Evolutionary conservation across 2,329 filamentous ascomycete species (phyloP).

Genomic region (Calonectria hawksworthii): DNA sequence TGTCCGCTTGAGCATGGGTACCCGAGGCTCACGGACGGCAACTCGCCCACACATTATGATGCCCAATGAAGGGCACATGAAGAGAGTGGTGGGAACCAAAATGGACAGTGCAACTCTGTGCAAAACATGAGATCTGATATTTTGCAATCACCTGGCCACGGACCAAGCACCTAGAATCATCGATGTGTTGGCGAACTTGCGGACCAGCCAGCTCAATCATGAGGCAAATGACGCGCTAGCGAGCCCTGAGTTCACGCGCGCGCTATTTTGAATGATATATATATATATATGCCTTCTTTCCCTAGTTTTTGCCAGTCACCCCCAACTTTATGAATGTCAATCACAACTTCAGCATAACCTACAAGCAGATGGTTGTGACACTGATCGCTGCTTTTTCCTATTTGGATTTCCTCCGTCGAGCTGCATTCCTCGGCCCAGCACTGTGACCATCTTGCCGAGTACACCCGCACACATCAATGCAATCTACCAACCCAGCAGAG

Average conservation of each 20-base stretch:
- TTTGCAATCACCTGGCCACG: slow-evolving; percentile 12
- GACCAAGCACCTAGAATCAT: slow-evolving; percentile 1
- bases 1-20: slow-evolving; percentile 32
- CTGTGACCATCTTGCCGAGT: slow-evolving; percentile 10
- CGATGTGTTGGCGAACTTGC: slow-evolving; percentile 12
- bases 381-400: background rate
- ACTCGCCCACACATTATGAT: background rate
- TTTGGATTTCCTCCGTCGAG: slow-evolving; percentile 10
- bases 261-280: slow-evolving; percentile 1
- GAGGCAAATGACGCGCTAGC: slow-evolving; percentile 22
- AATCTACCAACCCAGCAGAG: background rate
- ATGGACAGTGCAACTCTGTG: slow-evolving; percentile 7
- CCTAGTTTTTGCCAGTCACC: background rate
- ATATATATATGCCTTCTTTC: background rate
- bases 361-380: background rate
- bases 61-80: background rate
- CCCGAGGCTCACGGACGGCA: background rate
- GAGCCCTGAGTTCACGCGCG: slow-evolving; percentile 1
- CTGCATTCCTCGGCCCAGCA: background rate
- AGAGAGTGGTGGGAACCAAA: slow-evolving; percentile 3
- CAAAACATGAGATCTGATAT: slow-evolving; percentile 22
- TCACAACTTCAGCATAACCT: background rate
- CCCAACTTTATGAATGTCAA: background rate
- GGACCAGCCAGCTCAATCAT: slow-evolving; percentile 6
- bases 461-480: slow-evolving; percentile 7